Percentiles rank a stretch among this genome's conserved stretches.
Conservation (phyloP, 129 eudicot genomes). For the Pseudognaphalium luteoalbum region DNA sequence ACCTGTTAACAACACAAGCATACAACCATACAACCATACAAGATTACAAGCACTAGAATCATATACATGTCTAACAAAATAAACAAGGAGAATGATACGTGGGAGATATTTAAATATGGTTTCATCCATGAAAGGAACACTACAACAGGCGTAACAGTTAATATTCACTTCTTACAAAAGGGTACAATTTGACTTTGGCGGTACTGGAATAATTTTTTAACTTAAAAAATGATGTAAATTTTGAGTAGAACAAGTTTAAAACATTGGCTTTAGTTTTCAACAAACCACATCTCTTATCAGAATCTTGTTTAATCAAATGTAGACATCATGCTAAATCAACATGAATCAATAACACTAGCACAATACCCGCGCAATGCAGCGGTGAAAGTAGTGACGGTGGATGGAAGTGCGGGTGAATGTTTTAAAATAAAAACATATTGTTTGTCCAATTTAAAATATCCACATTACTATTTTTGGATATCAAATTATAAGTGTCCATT, state of each 20-base stretch:
- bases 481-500: too few relatives aligned
- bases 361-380: too few relatives aligned
- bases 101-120: background rate
- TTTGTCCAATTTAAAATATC: too few relatives aligned
- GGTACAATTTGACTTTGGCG: background rate
- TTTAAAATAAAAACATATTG: too few relatives aligned
- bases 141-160: background rate
- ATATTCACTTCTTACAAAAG: background rate
- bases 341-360: too few relatives aligned
- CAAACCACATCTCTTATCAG: background rate
- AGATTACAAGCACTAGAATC: background rate
- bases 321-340: background rate
- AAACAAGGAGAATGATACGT: background rate
- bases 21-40: too few relatives aligned
- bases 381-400: too few relatives aligned
- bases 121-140: background rate
- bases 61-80: conserved; percentile 1
- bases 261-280: background rate
- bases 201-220: background rate
- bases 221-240: background rate
- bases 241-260: background rate
- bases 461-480: too few relatives aligned
- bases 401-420: too few relatives aligned
- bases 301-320: too few relatives aligned
- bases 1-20: conserved; percentile 50